Evolutionary conservation across 768 basidiomycete species (phyloP).

Genomic region (Psilocybe tampanensis): DNA sequence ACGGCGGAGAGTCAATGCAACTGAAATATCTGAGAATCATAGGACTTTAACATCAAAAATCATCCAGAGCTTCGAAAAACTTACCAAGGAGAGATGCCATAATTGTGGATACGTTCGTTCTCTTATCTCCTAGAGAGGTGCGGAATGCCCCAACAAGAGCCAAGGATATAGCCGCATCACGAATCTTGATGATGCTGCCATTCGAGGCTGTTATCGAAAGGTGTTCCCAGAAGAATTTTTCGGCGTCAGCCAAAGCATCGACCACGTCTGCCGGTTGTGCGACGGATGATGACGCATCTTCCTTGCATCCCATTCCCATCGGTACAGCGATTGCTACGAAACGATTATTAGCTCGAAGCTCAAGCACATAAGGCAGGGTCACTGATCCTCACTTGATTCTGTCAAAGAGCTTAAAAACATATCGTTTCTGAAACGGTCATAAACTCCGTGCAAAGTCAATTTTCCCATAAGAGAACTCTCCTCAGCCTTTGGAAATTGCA

Average conservation of each 20-base stretch:
- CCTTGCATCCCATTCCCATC: constrained; percentile 66
- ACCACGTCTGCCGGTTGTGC: constrained; percentile 60
- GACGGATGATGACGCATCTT: constrained; percentile 34
- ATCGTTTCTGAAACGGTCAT: constrained; percentile 78
- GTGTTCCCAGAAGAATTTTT: constrained; percentile 68
- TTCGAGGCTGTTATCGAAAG: constrained; percentile 54
- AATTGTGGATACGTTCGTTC: constrained; percentile 48
- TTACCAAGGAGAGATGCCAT: constrained; percentile 68
- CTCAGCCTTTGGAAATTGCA: constrained; percentile 57
- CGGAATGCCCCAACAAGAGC: constrained; percentile 76
- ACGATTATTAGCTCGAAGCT: neutral
- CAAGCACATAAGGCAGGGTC: neutral
- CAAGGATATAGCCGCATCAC: constrained; percentile 73
- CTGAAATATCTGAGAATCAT: constrained; percentile 59
- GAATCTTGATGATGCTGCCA: constrained; percentile 71
- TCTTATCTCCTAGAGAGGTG: constrained; percentile 73
- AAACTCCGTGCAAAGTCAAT: constrained; percentile 76
- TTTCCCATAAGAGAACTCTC: constrained; percentile 75
- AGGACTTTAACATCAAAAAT: neutral
- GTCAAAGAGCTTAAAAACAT: constrained; percentile 89
- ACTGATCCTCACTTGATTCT: constrained; percentile 74
- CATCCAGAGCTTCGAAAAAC: constrained; percentile 13
- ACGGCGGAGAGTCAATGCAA: constrained; percentile 77
- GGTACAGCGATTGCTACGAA: constrained; percentile 78
- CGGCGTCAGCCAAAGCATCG: constrained; percentile 64